Evolutionary conservation across 2,329 filamentous ascomycete genomes (phyloP).

Genomic region (Akanthomyces dipterigenus): DNA sequence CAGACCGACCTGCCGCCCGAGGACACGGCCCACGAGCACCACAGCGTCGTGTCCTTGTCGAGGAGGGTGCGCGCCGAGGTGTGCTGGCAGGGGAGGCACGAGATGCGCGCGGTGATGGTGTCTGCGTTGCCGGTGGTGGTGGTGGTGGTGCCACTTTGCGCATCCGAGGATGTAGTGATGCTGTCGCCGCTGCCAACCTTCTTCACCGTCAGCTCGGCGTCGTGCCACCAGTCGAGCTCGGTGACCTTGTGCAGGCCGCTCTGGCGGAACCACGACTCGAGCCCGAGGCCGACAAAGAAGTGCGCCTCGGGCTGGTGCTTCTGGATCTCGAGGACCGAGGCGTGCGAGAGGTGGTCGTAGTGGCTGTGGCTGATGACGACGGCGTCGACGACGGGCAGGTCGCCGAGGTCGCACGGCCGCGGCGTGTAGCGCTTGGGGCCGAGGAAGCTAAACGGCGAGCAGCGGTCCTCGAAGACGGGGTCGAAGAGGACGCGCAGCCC

Average conservation of each 20-base stretch:
- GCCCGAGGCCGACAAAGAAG: conserved; percentile 80
- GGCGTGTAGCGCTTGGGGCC: conserved; percentile 74
- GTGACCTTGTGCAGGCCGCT: conserved; percentile 70
- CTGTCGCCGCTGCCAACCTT: conserved; percentile 23
- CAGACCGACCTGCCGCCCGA: conserved; percentile 73
- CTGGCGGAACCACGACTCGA: conserved; percentile 73
- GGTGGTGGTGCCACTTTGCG: too few species aligned
- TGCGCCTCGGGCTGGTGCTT: conserved; percentile 69
- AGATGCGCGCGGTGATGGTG: conserved; percentile 63
- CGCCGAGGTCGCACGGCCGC: conserved; percentile 66
- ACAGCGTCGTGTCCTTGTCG: conserved; percentile 72
- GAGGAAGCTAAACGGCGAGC: conserved; percentile 65
- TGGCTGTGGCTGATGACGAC: conserved; percentile 85
- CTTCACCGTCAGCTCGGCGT: conserved; percentile 62
- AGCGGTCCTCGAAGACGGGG: conserved; percentile 84
- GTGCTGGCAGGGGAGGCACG: conserved; percentile 81
- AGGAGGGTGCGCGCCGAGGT: conserved; percentile 60
- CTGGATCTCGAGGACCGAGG: conserved; percentile 64
- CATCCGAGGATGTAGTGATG: neutral
- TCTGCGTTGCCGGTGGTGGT: conserved; percentile 9
- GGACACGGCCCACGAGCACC: conserved; percentile 78
- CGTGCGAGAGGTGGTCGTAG: conserved; percentile 84
- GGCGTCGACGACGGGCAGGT: conserved; percentile 70
- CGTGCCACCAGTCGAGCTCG: conserved; percentile 94
- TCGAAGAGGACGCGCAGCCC: conserved; percentile 88